These are phyloP conservation scores for Cyberlindnera samutprakarnensis DNA, from an alignment of 805 yeast genomes.

Conservation along the genomic window DNA sequence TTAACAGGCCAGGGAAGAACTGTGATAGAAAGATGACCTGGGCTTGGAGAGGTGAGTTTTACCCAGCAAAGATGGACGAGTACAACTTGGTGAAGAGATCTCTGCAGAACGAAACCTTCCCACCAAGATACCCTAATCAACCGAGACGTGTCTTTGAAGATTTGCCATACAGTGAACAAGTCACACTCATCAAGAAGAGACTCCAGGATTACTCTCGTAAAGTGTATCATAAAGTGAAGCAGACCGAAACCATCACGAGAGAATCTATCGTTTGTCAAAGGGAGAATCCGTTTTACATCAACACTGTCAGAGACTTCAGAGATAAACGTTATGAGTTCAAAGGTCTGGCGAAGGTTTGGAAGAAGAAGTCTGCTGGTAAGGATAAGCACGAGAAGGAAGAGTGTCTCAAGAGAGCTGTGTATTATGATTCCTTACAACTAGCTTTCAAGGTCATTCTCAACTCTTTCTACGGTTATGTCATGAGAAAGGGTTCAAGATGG, in stretches of 20 bases:
- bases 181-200: conserved; percentile 63
- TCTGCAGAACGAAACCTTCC: conserved; percentile 69
- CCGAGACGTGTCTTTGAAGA: conserved; percentile 68
- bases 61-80: conserved; percentile 86
- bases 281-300: conserved; percentile 94
- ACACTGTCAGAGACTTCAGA: conserved; percentile 90
- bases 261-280: conserved; percentile 95
- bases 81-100: conserved; percentile 85
- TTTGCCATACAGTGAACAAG: conserved; percentile 71
- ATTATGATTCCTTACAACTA: conserved; percentile 90
- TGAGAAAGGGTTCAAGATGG: conserved; percentile 99
- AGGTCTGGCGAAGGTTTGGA: conserved; percentile 91
- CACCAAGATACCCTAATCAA: conserved; percentile 47
- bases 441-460: conserved; percentile 96
- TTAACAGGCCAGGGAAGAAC: conserved; percentile 87
- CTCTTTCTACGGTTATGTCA: conserved; percentile 96
- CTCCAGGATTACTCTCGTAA: conserved; percentile 79
- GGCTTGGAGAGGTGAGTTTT: conserved; percentile 98
- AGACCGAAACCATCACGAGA: conserved; percentile 76
- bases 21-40: conserved; percentile 91
- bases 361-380: conserved; percentile 60
- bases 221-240: conserved; percentile 74
- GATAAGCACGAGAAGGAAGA: conserved; percentile 64
- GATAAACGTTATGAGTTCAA: conserved; percentile 96
- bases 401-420: conserved; percentile 87